These are phyloP conservation scores for Prunus armeniaca DNA, from an alignment of 306 rosid genomes.

Conservation along the genomic window DNA sequence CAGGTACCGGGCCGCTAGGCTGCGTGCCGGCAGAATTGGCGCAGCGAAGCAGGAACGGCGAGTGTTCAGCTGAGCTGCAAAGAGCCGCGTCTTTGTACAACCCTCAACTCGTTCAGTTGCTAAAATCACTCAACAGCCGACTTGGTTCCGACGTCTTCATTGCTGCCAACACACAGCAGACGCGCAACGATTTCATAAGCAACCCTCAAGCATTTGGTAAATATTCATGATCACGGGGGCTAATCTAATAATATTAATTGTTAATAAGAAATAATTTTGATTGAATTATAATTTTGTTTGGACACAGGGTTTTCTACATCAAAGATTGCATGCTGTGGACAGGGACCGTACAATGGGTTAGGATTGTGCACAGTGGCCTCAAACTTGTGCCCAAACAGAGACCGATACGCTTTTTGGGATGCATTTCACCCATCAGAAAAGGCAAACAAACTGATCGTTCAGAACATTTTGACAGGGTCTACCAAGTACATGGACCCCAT, in stretches of 20 bases:
- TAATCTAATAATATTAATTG: no score
- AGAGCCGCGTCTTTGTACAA: constrained; percentile 56
- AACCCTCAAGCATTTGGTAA: constrained; percentile 58
- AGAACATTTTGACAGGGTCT: constrained; percentile 39
- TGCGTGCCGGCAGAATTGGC: constrained; percentile 93
- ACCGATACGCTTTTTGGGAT: constrained; percentile 75
- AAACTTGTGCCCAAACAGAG: constrained; percentile 60
- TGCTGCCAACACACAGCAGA: constrained; percentile 48
- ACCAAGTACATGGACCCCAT: constrained; percentile 68
- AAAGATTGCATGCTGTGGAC: constrained; percentile 82
- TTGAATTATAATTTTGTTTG: background rate
- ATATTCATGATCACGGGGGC: background rate
- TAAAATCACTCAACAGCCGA: constrained; percentile 40
- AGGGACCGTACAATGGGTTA: constrained; percentile 70
- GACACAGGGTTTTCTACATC: constrained; percentile 65
- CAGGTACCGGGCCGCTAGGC: constrained; percentile 85
- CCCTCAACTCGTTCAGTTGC: constrained; percentile 56
- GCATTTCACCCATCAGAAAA: constrained; percentile 68
- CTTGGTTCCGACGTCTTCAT: constrained; percentile 55
- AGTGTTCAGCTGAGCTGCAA: constrained; percentile 55
- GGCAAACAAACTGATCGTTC: constrained; percentile 45
- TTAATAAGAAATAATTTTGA: no score
- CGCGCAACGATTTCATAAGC: constrained; percentile 36
- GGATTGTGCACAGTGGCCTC: constrained; percentile 64
- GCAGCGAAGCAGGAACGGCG: constrained; percentile 39